phyloP scores from a whole-genome alignment of 345 rosid genomes.

The Eutrema japonicum region DNA sequence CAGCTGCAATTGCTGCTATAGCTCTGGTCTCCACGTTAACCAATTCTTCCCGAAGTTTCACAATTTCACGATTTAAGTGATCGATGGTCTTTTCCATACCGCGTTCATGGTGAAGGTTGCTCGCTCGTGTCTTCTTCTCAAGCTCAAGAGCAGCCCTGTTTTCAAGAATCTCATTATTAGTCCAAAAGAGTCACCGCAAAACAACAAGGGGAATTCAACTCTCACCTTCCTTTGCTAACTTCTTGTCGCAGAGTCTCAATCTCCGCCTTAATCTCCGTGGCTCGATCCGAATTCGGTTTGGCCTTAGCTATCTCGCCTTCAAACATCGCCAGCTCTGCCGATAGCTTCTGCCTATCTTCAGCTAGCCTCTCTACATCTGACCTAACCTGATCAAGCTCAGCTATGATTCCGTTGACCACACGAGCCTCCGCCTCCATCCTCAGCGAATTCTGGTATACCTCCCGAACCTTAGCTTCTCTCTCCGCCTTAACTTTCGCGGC shows the following conservation, averaged over 20 bases:
- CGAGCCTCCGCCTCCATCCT: conserved; percentile 72
- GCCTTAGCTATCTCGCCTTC: conserved; percentile 55
- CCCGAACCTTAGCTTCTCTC: conserved; percentile 68
- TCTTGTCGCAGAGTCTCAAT: conserved; percentile 57
- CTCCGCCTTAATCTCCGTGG: conserved; percentile 52
- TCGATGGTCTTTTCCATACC: conserved; percentile 65
- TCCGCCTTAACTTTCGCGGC: conserved; percentile 61
- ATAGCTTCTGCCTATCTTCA: conserved; percentile 50
- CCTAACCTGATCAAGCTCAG: conserved; percentile 65
- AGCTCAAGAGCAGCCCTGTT: conserved; percentile 69
- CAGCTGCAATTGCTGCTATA: conserved; percentile 44
- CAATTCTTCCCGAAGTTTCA: conserved; percentile 55
- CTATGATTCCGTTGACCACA: conserved; percentile 51
- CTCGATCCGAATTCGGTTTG: conserved; percentile 51
- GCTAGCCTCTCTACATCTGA: conserved; percentile 54
- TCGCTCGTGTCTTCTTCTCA: conserved; percentile 73
- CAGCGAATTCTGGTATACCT: conserved; percentile 66
- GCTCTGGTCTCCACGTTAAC: conserved; percentile 57
- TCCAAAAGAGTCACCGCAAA: not conserved
- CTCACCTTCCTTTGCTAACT: conserved; percentile 77
- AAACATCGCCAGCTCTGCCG: conserved; percentile 49
- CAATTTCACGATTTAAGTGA: conserved; percentile 54
- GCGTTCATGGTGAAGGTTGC: conserved; percentile 64
- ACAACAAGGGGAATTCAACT: not conserved
- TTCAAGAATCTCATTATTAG: not conserved